Evolutionary conservation across 2,329 filamentous ascomycete species (phyloP).

Genomic region (Hypoxylon sp.): DNA sequence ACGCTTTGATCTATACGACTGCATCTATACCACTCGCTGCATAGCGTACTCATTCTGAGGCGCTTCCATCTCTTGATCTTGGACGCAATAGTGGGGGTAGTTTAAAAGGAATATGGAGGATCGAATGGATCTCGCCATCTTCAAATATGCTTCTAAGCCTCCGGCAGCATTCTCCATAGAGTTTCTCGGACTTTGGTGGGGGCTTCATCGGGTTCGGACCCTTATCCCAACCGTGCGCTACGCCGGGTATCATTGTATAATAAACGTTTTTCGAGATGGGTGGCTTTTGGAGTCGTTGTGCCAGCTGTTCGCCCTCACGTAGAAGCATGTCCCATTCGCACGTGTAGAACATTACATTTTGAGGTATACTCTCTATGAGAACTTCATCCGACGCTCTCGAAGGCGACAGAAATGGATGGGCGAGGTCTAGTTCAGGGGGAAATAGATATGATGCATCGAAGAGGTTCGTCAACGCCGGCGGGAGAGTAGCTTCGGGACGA

Average conservation of each 20-base stretch:
- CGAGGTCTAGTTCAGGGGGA: slow-evolving; percentile 64
- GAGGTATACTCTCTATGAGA: slow-evolving; percentile 63
- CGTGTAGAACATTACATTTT: slow-evolving; percentile 70
- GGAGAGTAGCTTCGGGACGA: slow-evolving; percentile 71
- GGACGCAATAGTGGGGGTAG: slow-evolving; percentile 36
- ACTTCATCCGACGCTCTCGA: slow-evolving; percentile 68
- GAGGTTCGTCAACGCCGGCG: slow-evolving; percentile 71
- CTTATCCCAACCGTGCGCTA: slow-evolving; percentile 78
- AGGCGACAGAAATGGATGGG: slow-evolving; percentile 71
- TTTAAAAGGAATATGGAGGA: slow-evolving; percentile 40
- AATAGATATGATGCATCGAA: slow-evolving; percentile 75
- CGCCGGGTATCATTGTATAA: slow-evolving; percentile 71
- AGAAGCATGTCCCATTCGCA: slow-evolving; percentile 78
- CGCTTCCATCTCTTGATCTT: slow-evolving; percentile 25
- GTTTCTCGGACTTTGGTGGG: slow-evolving; percentile 64
- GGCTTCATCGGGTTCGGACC: slow-evolving; percentile 72
- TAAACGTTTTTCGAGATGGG: slow-evolving; percentile 69
- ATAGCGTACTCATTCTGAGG: slow-evolving; percentile 28
- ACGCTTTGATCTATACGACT: neutral
- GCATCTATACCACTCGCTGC: neutral
- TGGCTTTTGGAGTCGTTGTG: slow-evolving; percentile 66
- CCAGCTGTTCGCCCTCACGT: slow-evolving; percentile 72
- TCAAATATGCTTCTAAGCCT: slow-evolving; percentile 64
- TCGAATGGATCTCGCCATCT: slow-evolving; percentile 38
- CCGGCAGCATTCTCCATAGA: slow-evolving; percentile 69